Conservation (phyloP, 192 early-diverging fungal species). For the Rhizophlyctis rosea region DNA sequence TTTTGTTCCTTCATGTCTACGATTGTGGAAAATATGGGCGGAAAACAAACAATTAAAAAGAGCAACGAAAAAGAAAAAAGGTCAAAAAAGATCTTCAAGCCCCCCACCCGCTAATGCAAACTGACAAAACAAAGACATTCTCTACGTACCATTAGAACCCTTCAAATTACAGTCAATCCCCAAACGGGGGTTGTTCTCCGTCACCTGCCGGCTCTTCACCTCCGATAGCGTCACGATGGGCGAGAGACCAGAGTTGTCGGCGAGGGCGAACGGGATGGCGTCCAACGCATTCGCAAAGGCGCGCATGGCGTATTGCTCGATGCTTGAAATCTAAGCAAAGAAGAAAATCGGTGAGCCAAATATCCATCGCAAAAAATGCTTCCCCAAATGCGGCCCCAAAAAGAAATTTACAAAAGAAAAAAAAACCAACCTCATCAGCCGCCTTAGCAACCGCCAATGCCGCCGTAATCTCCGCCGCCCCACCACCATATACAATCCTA, state of each 20-base stretch:
- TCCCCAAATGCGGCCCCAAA: too few species aligned
- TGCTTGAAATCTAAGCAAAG: slow-evolving; percentile 61
- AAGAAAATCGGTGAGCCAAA: slow-evolving; percentile 6
- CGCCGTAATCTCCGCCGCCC: slow-evolving; percentile 94
- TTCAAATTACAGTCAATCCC: slow-evolving; percentile 95
- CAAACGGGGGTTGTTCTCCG: slow-evolving; percentile 78
- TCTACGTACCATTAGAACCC: slow-evolving; percentile 72
- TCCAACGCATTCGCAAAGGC: slow-evolving; percentile 96
- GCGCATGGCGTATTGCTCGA: slow-evolving; percentile 99
- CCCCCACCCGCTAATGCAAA: too few species aligned
- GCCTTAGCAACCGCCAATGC: slow-evolving; percentile 90
- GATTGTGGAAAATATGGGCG: slow-evolving; percentile 7
- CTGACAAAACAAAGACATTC: too few species aligned
- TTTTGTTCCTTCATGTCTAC: slow-evolving; percentile 94
- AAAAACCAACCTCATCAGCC: slow-evolving; percentile 68
- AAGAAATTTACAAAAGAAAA: too few species aligned
- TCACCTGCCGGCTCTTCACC: slow-evolving; percentile 90
- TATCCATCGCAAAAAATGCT: too few species aligned
- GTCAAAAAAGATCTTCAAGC: too few species aligned
- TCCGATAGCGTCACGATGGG: slow-evolving; percentile 96
- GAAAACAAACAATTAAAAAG: slow-evolving; percentile 18
- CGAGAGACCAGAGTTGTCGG: slow-evolving; percentile 95
- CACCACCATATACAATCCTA: slow-evolving; percentile 99
- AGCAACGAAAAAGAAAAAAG: slow-evolving; percentile 5
- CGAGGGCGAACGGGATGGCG: slow-evolving; percentile 85